Evolutionary conservation across 2,329 filamentous ascomycete species (phyloP).

Genomic region (Pseudogymnoascus sp.): DNA sequence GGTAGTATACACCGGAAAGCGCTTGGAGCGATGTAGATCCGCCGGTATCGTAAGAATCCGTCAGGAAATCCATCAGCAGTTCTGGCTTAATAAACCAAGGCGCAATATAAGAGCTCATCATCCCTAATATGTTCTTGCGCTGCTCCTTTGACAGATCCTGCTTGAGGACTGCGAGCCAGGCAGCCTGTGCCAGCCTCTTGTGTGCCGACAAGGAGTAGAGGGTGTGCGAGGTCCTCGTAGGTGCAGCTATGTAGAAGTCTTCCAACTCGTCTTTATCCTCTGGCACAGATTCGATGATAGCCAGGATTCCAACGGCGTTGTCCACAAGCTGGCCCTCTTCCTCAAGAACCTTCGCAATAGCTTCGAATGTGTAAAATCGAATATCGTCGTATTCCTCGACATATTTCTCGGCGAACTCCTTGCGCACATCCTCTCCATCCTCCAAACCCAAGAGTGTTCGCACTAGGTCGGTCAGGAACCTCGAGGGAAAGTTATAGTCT

Average conservation of each 20-base stretch:
- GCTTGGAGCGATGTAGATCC: conserved; percentile 82
- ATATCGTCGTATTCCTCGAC: conserved; percentile 76
- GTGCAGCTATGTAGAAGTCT: conserved; percentile 57
- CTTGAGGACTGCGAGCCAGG: conserved; percentile 73
- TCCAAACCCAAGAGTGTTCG: conserved; percentile 49
- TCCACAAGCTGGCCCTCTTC: conserved; percentile 35
- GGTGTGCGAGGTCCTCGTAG: conserved; percentile 58
- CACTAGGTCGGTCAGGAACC: conserved; percentile 58
- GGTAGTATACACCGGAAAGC: conserved; percentile 85
- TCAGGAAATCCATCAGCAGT: conserved; percentile 89
- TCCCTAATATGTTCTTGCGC: conserved; percentile 67
- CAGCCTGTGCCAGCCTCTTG: conserved; percentile 73
- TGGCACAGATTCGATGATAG: conserved; percentile 62
- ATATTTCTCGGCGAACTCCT: conserved; percentile 70
- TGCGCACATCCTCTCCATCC: conserved; percentile 49
- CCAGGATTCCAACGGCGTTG: conserved; percentile 53
- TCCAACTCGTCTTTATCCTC: conserved; percentile 56
- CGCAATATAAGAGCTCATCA: conserved; percentile 68
- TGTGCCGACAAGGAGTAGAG: conserved; percentile 59
- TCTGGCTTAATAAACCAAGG: conserved; percentile 88
- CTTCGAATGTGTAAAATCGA: conserved; percentile 70
- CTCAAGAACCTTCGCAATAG: conserved; percentile 51
- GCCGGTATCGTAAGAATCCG: conserved; percentile 82
- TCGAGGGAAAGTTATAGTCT: conserved; percentile 60
- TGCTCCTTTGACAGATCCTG: conserved; percentile 60